Evolutionary conservation across 495 filamentous ascomycete genomes (phyloP).

Genomic region (Penicillium daleae): DNA sequence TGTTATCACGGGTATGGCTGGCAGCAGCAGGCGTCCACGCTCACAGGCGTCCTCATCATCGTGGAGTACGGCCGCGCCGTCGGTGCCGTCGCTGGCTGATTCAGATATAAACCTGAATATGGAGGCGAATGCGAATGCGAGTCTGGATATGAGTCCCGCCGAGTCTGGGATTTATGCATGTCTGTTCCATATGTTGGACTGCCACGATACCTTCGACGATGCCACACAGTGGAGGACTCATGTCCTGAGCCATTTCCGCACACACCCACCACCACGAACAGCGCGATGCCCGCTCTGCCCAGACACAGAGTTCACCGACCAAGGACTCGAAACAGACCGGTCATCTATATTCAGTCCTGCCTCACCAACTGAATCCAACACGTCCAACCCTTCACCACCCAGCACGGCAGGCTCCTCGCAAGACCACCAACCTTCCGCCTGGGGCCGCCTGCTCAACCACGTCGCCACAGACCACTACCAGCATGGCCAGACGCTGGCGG

Average conservation of each 20-base stretch:
- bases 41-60: constrained; percentile 30
- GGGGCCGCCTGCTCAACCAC: constrained; percentile 47
- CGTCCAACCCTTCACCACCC: not conserved
- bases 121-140: not conserved
- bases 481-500: constrained; percentile 43
- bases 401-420: not conserved
- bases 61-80: constrained; percentile 24
- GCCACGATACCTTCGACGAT: constrained; percentile 44
- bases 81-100: constrained; percentile 2
- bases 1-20: constrained; percentile 15
- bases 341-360: not conserved
- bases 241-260: constrained; percentile 48
- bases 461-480: constrained; percentile 43
- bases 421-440: constrained; percentile 30
- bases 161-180: constrained; percentile 39
- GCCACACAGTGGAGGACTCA: constrained; percentile 45
- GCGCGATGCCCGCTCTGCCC: constrained; percentile 49
- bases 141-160: not conserved
- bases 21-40: not conserved
- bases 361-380: not conserved
- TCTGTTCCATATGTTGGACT: constrained; percentile 50
- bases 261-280: constrained; percentile 39
- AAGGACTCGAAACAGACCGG: not conserved
- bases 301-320: constrained; percentile 37
- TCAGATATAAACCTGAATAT: not conserved